Percentiles rank a stretch among this genome's conserved stretches.
These are phyloP conservation scores for Tylopilus sp. DNA, from an alignment of 1,284 basidiomycete species.

Conservation along the genomic window DNA sequence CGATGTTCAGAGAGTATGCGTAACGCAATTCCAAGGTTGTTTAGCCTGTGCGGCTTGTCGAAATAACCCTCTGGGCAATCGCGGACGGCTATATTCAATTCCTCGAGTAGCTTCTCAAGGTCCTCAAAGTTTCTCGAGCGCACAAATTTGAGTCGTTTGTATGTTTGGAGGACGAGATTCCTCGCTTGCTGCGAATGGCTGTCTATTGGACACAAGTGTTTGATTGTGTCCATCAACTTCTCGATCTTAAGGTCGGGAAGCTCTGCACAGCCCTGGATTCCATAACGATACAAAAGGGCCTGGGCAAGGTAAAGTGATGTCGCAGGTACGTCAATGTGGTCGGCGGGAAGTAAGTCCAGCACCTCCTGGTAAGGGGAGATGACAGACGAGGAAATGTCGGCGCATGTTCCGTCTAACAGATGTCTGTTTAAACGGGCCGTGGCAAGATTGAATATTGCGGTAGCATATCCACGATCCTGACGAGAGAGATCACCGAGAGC, in stretches of 20 bases:
- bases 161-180: slow-evolving; percentile 5
- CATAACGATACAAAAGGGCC: slow-evolving; percentile 11
- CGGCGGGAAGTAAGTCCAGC: neutral
- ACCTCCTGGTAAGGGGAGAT: slow-evolving; percentile 1
- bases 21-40: slow-evolving; percentile 14
- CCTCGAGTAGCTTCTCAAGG: slow-evolving; percentile 4
- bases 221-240: neutral
- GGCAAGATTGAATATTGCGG: slow-evolving; percentile 26
- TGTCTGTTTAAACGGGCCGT: slow-evolving; percentile 8
- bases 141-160: neutral
- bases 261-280: neutral
- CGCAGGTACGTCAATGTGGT: slow-evolving; percentile 1
- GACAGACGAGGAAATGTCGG: neutral
- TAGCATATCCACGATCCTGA: neutral
- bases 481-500: neutral
- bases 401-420: neutral
- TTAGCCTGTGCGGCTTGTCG: slow-evolving; percentile 8
- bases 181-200: slow-evolving; percentile 10
- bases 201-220: neutral
- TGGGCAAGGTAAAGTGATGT: slow-evolving; percentile 11
- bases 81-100: neutral
- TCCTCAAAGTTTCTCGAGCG: neutral
- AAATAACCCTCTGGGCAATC: neutral
- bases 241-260: neutral
- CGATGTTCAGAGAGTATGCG: slow-evolving; percentile 3